Conservation (phyloP, 148 eudicot genomes). For the Persicaria tinctoria region DNA sequence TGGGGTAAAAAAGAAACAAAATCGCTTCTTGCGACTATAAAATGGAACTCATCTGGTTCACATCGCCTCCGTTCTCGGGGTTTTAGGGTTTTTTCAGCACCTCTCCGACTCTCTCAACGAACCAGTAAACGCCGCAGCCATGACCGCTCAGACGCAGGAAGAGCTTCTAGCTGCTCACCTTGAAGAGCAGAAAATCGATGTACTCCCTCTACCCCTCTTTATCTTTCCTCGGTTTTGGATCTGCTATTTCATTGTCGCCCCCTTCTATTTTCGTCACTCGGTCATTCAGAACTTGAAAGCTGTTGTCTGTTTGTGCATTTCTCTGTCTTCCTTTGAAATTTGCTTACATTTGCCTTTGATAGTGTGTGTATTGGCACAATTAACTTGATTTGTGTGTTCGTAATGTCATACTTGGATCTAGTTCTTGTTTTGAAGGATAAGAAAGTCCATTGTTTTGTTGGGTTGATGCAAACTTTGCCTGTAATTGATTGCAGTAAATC, state of each 20-base stretch:
- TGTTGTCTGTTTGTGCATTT: background rate
- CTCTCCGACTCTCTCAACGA: background rate
- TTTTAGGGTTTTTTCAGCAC: conserved; percentile 3
- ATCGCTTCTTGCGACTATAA: background rate
- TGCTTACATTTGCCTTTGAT: background rate
- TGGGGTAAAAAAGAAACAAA: background rate
- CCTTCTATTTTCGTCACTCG: background rate
- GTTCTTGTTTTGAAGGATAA: background rate
- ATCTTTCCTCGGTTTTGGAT: background rate
- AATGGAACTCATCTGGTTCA: background rate
- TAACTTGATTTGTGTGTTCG: background rate
- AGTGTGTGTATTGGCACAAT: background rate
- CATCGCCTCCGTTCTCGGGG: background rate
- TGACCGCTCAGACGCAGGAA: conserved; percentile 79
- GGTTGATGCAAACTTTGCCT: background rate
- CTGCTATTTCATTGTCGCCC: conserved; percentile 1
- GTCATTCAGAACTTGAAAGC: background rate
- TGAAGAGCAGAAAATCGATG: conserved; percentile 20
- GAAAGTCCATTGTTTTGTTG: background rate
- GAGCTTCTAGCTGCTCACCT: conserved; percentile 68
- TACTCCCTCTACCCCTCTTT: background rate
- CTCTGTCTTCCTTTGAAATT: background rate
- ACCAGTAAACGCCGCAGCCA: conserved; percentile 15
- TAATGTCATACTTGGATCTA: background rate
- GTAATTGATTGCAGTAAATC: background rate